These are phyloP conservation scores for Periconia sp. DNA, from an alignment of 2,329 filamentous ascomycete genomes.

Conservation along the genomic window DNA sequence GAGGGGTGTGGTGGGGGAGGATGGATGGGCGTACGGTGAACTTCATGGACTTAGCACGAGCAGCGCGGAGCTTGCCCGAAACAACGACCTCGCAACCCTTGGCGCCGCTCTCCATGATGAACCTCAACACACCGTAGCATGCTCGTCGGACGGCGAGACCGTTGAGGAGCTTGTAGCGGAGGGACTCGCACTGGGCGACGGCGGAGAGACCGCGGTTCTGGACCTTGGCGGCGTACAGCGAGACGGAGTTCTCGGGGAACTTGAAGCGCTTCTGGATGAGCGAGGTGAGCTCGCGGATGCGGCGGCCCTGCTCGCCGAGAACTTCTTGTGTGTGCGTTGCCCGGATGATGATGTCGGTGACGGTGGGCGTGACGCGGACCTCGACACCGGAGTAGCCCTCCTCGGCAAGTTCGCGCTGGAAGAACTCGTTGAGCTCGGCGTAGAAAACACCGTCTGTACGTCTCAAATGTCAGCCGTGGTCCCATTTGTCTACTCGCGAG, in stretches of 20 bases:
- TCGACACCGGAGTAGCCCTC: slow-evolving; percentile 99
- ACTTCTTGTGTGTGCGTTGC: slow-evolving; percentile 99
- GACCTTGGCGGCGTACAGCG: slow-evolving; percentile 99
- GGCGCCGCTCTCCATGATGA: slow-evolving; percentile 99
- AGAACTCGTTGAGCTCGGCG: slow-evolving; percentile 99
- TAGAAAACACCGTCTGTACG: slow-evolving; percentile 94
- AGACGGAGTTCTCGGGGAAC: slow-evolving; percentile 99
- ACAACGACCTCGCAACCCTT: slow-evolving; percentile 99
- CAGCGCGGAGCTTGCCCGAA: slow-evolving; percentile 97
- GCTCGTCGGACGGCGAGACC: slow-evolving; percentile 97
- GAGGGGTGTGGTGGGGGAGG: too few species aligned
- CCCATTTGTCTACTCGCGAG: not conserved
- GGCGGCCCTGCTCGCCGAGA: slow-evolving; percentile 98
- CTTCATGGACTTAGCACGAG: slow-evolving; percentile 99
- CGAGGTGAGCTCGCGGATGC: slow-evolving; percentile 99
- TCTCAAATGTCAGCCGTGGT: slow-evolving; percentile 24
- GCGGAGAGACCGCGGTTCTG: slow-evolving; percentile 99
- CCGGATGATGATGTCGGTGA: slow-evolving; percentile 99
- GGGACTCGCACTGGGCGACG: slow-evolving; percentile 99
- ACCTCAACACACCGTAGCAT: slow-evolving; percentile 99
- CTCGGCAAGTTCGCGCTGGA: slow-evolving; percentile 99
- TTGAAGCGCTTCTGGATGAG: slow-evolving; percentile 99
- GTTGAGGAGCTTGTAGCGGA: slow-evolving; percentile 99
- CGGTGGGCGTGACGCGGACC: slow-evolving; percentile 98
- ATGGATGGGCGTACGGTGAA: slow-evolving; percentile 75